Conservation (phyloP, 805 yeast genomes). For the Pichia sporocuriosa region DNA sequence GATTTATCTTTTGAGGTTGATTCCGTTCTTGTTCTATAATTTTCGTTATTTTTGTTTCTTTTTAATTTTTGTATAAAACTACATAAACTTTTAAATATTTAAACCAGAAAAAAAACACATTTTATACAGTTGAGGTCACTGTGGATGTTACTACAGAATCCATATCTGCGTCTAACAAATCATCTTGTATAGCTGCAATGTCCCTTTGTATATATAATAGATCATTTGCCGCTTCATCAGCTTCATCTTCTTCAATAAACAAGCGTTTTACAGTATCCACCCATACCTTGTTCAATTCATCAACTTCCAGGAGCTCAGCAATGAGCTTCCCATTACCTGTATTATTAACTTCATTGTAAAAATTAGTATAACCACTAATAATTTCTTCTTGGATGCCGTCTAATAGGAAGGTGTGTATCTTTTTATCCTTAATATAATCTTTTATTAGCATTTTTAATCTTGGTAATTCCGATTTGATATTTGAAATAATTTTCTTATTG, state of each 20-base stretch:
- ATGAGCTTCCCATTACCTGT: slow-evolving; percentile 26
- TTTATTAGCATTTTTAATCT: slow-evolving; percentile 45
- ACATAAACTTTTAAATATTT: too few relatives aligned
- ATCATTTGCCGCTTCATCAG: slow-evolving; percentile 1
- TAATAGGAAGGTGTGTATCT: slow-evolving; percentile 43
- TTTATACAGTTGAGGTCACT: neutral
- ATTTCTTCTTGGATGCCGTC: slow-evolving; percentile 64
- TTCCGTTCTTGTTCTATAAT: too few relatives aligned
- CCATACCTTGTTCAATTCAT: slow-evolving; percentile 40
- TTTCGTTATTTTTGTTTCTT: too few relatives aligned
- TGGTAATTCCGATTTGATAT: slow-evolving; percentile 50
- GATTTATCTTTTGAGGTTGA: too few relatives aligned
- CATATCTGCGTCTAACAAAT: neutral
- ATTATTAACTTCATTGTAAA: slow-evolving; percentile 31
- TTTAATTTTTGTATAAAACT: too few relatives aligned
- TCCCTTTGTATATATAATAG: slow-evolving; percentile 5
- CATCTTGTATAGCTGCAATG: slow-evolving; percentile 3
- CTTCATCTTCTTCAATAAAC: slow-evolving; percentile 20
- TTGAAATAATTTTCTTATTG: slow-evolving; percentile 35
- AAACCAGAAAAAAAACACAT: neutral
- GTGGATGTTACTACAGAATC: slow-evolving; percentile 41
- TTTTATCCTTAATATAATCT: slow-evolving; percentile 49
- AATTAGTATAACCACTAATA: slow-evolving; percentile 49
- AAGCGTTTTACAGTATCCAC: slow-evolving; percentile 30
- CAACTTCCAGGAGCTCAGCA: slow-evolving; percentile 56